Evolutionary conservation across 352 stramenopile genomes (phyloP), one percentile per base, ranked within the genome.

Genomic region (Achlya hypogyna): DNA sequence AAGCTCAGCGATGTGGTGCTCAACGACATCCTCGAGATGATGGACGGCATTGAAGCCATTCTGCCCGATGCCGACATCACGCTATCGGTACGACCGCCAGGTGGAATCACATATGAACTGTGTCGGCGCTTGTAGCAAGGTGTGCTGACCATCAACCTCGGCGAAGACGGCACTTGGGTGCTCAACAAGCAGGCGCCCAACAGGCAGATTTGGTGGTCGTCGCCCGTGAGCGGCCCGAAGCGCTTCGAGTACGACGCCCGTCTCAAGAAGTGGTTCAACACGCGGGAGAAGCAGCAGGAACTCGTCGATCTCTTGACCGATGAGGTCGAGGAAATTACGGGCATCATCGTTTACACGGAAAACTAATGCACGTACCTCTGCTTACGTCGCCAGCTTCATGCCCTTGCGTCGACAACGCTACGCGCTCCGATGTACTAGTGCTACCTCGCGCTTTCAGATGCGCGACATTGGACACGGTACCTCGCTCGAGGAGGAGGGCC

Each of bases 111-210:
- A n/a, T n/a, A n/a, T n/a, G 25, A n/a, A 47, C 5, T 14, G 32
- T 40, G 34, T 28, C 2, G n/a, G 22, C 62, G 35, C 16, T 62
- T 71, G 63, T 72, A 96, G 89, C 91, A 98, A 96, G 96, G 96
- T 28, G 96, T 99, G 14, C 72, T 99, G 40, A 98, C 96, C 47
- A 90, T 98, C 54, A 86, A 93, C 49, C 77, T 99, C 27, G 93
- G 91, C 45, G 82, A 94, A 27, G 78, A 96, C 71, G 95, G 96
- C 63, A 98, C 92, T 51, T 99, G 91, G 88, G 96, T 99, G 31
- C 84, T 99, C 66, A 99, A 99, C 78, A 98, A 98, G 71, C 96
- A 99, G 74, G 97, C 96, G 40, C 96, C 96, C 4, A 99, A 98
- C 79, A 81, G 87, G 40, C 95, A 98, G 75, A 93, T 98, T 63